These are phyloP conservation scores for Citeromyces nyonsensis DNA, from an alignment of 805 yeast species.

Conservation along the genomic window DNA sequence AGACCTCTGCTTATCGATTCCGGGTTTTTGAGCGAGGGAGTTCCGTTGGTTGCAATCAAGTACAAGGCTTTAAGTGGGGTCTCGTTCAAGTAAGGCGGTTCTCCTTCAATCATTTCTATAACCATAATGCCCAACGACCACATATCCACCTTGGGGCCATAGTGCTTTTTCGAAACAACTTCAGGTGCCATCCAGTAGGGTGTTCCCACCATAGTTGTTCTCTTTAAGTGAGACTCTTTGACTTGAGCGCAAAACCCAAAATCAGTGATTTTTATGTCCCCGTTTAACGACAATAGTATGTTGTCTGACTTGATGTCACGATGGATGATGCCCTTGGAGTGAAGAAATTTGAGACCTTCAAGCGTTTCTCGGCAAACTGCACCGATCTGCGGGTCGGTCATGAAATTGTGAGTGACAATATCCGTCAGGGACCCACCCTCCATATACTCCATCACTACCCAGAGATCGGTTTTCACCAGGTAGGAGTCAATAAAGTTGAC, in stretches of 20 bases:
- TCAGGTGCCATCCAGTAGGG: constrained; percentile 99
- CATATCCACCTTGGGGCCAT: constrained; percentile 92
- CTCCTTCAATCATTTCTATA: constrained; percentile 98
- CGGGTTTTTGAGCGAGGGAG: constrained; percentile 84
- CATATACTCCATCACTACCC: constrained; percentile 99
- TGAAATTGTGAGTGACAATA: constrained; percentile 75
- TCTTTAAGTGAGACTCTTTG: constrained; percentile 64
- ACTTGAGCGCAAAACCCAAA: constrained; percentile 93
- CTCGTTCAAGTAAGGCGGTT: constrained; percentile 95
- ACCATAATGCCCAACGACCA: constrained; percentile 98
- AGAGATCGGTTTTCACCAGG: constrained; percentile 66
- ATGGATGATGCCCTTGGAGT: constrained; percentile 85
- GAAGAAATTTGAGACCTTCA: constrained; percentile 83
- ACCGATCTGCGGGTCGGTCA: constrained; percentile 83
- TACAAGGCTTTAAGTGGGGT: constrained; percentile 89
- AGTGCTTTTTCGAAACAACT: constrained; percentile 86
- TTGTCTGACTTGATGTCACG: constrained; percentile 96
- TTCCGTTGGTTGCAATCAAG: constrained; percentile 91
- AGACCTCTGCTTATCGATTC: constrained; percentile 53
- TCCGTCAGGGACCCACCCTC: constrained; percentile 97
- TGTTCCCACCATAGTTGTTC: constrained; percentile 98
- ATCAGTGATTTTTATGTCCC: constrained; percentile 89
- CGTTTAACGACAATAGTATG: constrained; percentile 67
- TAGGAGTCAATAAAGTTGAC: constrained; percentile 91
- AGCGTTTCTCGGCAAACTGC: constrained; percentile 83